A percentile compares a stretch with the other conserved stretches of the same genome.
These are phyloP conservation scores for Solanum ossicruentum DNA, from an alignment of 257 asterid genomes.

Conservation along the genomic window DNA sequence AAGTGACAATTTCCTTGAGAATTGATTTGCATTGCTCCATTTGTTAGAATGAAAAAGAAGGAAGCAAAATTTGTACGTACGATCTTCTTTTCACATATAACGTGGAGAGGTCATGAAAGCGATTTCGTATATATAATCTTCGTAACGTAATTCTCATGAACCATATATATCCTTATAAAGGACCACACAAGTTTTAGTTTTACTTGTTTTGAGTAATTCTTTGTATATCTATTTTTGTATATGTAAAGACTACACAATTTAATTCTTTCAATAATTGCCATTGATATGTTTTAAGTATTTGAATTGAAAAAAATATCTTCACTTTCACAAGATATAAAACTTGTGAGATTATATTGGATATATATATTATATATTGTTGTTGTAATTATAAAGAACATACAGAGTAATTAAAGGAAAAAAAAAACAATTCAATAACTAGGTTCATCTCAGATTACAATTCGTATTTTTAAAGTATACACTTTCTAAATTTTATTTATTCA, in stretches of 20 bases:
- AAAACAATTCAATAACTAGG: background rate
- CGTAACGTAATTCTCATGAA: background rate
- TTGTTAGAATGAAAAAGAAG: background rate
- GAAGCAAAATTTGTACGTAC: background rate
- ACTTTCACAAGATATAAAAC: no score
- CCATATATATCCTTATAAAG: background rate
- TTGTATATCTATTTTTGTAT: background rate
- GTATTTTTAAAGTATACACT: background rate
- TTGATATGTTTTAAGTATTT: no score
- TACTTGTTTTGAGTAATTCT: background rate
- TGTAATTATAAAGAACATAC: background rate
- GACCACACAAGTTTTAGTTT: background rate
- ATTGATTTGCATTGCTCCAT: background rate
- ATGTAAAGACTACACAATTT: background rate
- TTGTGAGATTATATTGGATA: no score
- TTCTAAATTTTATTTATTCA: background rate
- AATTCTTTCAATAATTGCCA: background rate
- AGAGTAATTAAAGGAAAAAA: background rate
- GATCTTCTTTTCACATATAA: background rate
- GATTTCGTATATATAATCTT: background rate
- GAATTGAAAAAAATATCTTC: background rate
- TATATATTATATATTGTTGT: no score
- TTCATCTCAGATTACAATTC: no score
- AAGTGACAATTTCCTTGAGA: background rate
- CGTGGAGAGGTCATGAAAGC: background rate